phyloP scores from a whole-genome alignment of 2,329 filamentous ascomycete genomes.

The Exophiala alcalophila region DNA sequence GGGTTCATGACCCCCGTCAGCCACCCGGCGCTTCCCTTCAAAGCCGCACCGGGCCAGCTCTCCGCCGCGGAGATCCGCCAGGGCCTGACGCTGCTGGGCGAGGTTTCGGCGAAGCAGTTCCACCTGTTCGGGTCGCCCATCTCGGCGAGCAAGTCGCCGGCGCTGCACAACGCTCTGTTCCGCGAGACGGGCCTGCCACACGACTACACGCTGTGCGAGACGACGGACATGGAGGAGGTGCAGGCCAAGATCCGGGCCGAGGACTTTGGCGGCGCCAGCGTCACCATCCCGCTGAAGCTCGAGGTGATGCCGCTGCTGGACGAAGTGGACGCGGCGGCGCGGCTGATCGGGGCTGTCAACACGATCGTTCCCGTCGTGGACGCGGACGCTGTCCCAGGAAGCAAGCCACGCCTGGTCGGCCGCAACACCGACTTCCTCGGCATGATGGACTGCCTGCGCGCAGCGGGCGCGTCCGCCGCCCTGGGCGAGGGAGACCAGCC shows the following conservation, averaged over 20 bases:
- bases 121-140: conserved; percentile 88
- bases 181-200: conserved; percentile 74
- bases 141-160: conserved; percentile 75
- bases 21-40: conserved; percentile 83
- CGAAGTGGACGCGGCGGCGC: conserved; percentile 72
- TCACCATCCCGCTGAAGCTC: conserved; percentile 92
- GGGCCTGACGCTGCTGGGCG: conserved; percentile 73
- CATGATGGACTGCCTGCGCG: conserved; percentile 76
- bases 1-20: conserved; percentile 92
- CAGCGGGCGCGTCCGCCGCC: conserved; percentile 58
- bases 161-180: conserved; percentile 87
- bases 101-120: conserved; percentile 72
- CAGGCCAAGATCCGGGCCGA: conserved; percentile 63
- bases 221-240: conserved; percentile 61
- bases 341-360: conserved; percentile 87
- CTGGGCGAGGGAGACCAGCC: conserved; percentile 44
- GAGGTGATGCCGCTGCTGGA: conserved; percentile 82
- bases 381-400: conserved; percentile 30
- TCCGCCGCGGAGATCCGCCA: conserved; percentile 84
- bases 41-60: conserved; percentile 89
- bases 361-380: conserved; percentile 68
- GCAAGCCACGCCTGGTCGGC: conserved; percentile 61
- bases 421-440: conserved; percentile 96
- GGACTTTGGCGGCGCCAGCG: conserved; percentile 86
- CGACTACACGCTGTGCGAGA: conserved; percentile 73